Evolutionary conservation across 2,329 filamentous ascomycete genomes (phyloP).

Genomic region (Zalaria obscura): DNA sequence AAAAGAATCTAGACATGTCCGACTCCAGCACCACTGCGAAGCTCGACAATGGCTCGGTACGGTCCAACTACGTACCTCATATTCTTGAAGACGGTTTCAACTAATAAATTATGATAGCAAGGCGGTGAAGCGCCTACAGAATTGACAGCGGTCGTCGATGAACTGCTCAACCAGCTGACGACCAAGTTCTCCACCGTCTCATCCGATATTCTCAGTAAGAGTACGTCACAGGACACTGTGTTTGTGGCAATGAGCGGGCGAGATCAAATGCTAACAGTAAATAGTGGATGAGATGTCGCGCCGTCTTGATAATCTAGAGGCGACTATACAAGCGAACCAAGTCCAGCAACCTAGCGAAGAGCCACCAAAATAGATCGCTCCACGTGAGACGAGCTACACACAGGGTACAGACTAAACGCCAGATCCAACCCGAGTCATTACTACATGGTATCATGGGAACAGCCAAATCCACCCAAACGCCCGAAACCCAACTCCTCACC

Average conservation of each 20-base stretch:
- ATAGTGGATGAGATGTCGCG: slow-evolving; percentile 90
- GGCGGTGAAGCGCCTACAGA: slow-evolving; percentile 43
- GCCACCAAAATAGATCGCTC: background rate
- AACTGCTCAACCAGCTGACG: slow-evolving; percentile 70
- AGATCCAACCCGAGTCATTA: no score
- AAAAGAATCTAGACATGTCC: no score
- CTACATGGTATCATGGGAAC: slow-evolving; percentile 4
- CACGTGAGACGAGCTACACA: no score
- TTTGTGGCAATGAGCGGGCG: background rate
- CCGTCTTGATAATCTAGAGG: slow-evolving; percentile 70
- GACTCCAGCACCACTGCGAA: no score
- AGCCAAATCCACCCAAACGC: background rate
- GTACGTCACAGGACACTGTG: slow-evolving; percentile 35
- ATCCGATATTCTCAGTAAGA: slow-evolving; percentile 76
- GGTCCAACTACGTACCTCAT: background rate
- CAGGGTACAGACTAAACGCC: no score
- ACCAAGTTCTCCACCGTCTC: slow-evolving; percentile 77
- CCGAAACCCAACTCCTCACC: background rate
- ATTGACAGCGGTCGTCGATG: slow-evolving; percentile 68
- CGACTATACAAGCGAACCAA: slow-evolving; percentile 43
- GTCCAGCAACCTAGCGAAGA: slow-evolving; percentile 3
- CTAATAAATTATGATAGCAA: slow-evolving; percentile 9
- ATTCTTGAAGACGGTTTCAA: background rate
- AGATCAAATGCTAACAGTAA: slow-evolving; percentile 3
- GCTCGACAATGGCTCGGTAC: background rate